phyloP scores from a whole-genome alignment of 768 basidiomycete species.

The Exidia glandulosa region DNA sequence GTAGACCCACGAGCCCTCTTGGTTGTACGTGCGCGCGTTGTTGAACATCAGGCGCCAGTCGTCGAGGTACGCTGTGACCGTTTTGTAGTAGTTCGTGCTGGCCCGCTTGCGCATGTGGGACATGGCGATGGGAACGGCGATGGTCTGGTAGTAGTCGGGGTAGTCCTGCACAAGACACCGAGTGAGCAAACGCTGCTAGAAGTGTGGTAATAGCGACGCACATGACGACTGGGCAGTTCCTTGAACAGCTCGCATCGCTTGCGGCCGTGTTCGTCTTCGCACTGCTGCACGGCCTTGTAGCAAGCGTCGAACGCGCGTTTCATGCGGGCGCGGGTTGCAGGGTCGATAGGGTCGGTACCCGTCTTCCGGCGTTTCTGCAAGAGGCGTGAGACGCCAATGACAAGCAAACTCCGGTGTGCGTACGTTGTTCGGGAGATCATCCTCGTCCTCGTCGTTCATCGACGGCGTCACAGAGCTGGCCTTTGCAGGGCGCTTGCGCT shows the following conservation, averaged over 20 bases:
- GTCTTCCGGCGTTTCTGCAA: slow-evolving; percentile 78
- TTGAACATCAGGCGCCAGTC: slow-evolving; percentile 89
- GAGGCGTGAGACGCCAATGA: neutral
- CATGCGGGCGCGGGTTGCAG: slow-evolving; percentile 60
- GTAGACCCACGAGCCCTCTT: slow-evolving; percentile 92
- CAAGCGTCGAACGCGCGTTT: slow-evolving; percentile 75
- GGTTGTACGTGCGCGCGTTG: slow-evolving; percentile 90
- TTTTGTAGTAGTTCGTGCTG: slow-evolving; percentile 59
- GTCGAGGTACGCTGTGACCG: slow-evolving; percentile 53
- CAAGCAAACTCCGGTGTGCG: slow-evolving; percentile 13
- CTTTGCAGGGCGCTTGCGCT: slow-evolving; percentile 66
- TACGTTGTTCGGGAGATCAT: slow-evolving; percentile 58
- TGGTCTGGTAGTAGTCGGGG: slow-evolving; percentile 87
- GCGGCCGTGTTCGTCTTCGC: slow-evolving; percentile 62
- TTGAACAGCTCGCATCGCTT: slow-evolving; percentile 81
- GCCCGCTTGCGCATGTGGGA: slow-evolving; percentile 74
- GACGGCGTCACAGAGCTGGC: slow-evolving; percentile 71
- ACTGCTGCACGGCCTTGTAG: slow-evolving; percentile 58
- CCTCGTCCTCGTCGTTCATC: slow-evolving; percentile 62
- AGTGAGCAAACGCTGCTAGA: too few relatives aligned
- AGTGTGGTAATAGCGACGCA: too few relatives aligned
- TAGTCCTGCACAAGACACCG: slow-evolving; percentile 51
- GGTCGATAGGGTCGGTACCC: slow-evolving; percentile 11
- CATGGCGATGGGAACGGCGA: slow-evolving; percentile 79
- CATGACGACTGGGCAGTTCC: slow-evolving; percentile 61